Evolutionary conservation across 257 asterid species (phyloP).

Genomic region (Verbena officinalis): DNA sequence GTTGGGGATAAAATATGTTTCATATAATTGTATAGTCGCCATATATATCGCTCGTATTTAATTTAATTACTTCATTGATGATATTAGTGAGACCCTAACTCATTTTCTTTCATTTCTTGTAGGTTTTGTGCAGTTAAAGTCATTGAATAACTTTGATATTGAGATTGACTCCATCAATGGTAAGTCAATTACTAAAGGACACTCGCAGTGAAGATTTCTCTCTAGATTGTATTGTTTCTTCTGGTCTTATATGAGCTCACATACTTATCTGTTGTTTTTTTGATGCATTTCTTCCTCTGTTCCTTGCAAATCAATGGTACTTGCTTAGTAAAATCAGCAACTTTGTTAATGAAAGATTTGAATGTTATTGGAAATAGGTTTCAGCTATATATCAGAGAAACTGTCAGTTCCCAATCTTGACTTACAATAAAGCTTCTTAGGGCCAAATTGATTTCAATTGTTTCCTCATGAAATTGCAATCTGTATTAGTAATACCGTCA

Average conservation of each 20-base stretch:
- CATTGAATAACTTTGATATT: neutral
- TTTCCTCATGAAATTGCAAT: too few species aligned
- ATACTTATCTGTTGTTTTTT: too few species aligned
- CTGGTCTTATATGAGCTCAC: too few species aligned
- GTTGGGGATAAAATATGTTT: neutral
- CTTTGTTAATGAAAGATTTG: too few species aligned
- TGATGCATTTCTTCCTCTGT: too few species aligned
- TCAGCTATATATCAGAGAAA: too few species aligned
- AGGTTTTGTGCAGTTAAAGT: neutral
- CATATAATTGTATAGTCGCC: neutral
- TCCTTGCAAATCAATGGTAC: neutral
- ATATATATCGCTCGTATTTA: neutral
- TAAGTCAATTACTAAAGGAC: neutral
- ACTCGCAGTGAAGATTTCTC: neutral
- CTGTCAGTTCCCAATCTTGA: too few species aligned
- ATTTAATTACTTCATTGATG: neutral
- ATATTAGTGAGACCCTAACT: neutral
- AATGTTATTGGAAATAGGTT: too few species aligned
- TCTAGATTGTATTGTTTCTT: conserved; percentile 1
- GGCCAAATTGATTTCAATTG: too few species aligned
- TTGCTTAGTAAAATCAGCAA: neutral
- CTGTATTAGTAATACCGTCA: too few species aligned
- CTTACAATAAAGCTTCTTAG: too few species aligned
- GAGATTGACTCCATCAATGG: neutral
- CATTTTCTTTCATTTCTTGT: neutral